Evolutionary conservation across 345 rosid genomes (phyloP).

Genomic region (Populus davidiana): DNA sequence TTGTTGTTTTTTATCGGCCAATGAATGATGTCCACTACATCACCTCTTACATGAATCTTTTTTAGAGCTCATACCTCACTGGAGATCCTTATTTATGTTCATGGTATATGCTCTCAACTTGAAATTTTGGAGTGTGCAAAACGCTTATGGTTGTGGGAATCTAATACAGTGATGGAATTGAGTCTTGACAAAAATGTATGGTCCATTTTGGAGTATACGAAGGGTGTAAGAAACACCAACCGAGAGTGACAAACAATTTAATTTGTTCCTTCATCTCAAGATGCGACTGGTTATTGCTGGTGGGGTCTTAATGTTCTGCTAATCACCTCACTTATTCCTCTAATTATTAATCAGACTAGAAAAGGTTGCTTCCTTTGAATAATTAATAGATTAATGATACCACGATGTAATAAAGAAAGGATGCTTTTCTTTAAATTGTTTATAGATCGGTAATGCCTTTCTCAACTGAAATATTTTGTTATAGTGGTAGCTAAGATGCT

Average conservation of each 20-base stretch:
- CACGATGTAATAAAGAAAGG: background rate
- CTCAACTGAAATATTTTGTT: background rate
- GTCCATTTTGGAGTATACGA: conserved; percentile 29
- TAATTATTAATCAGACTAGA: background rate
- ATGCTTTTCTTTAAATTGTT: background rate
- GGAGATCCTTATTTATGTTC: background rate
- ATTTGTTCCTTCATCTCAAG: conserved; percentile 16
- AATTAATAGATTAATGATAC: background rate
- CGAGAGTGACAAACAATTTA: background rate
- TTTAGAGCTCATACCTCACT: background rate
- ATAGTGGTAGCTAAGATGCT: background rate
- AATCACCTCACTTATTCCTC: conserved; percentile 12
- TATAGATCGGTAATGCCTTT: background rate
- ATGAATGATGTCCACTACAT: background rate
- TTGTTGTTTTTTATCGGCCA: background rate
- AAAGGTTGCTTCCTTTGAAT: background rate
- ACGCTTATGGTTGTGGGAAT: conserved; percentile 19
- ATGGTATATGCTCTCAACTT: background rate
- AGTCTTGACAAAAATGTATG: conserved; percentile 13
- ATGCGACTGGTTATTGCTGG: conserved; percentile 27
- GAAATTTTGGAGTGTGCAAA: conserved; percentile 14
- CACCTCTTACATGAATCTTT: background rate
- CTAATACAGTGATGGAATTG: conserved; percentile 15
- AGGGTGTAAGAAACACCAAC: conserved; percentile 39
- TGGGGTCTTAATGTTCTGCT: conserved; percentile 17